Evolutionary conservation across 345 rosid genomes (phyloP), one percentile per base, ranked within the genome.

Genomic region (Salix arbutifolia): DNA sequence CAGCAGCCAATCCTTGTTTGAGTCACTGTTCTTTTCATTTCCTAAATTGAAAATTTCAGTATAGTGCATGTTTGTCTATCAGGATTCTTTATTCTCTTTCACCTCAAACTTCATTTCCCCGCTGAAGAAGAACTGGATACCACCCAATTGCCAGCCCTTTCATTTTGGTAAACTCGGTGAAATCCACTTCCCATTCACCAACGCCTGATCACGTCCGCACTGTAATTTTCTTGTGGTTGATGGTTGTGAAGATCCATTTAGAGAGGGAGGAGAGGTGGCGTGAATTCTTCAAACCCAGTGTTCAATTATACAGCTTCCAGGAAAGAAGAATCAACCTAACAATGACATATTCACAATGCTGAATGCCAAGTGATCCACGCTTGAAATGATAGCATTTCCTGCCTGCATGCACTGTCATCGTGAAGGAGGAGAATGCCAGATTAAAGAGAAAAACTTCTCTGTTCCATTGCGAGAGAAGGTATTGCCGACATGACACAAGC

Each of bases 221-320:
- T 88, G 93, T 67, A 90, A 89, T 42, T 75, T 84, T 48, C 69
- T 77, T 52, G 53, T 1, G 50, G 64, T 85, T 42, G 74, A 83
- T 0, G 69, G 71, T 18, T 88, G 90, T 67, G 30, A 80, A 50
- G 78, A 79, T 87, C 40, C 87, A 84, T 60, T 73, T 90, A 52
- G 81, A 5, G 60, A 65, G 52, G 30, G 46, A 40, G 0, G 90
- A 78, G 30, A 7, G 13, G 16, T 76, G 80, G 94, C 86, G 72
- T 33, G 2, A 17, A 70, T 33, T 88, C 33, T 31, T 70, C 79
- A 74, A 23, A 64, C 69, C 58, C 72, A 73, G n/a, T 83, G 91
- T 76, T 79, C 85, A n/a, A 18, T 13, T 21, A 61, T 87, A 44
- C 79, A 67, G 46, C 72, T 68, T 65, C 87, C 74, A 4, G 11